These are phyloP conservation scores for Naegleria gruberi DNA, from an alignment of 208 protist species.

Conservation along the genomic window DNA sequence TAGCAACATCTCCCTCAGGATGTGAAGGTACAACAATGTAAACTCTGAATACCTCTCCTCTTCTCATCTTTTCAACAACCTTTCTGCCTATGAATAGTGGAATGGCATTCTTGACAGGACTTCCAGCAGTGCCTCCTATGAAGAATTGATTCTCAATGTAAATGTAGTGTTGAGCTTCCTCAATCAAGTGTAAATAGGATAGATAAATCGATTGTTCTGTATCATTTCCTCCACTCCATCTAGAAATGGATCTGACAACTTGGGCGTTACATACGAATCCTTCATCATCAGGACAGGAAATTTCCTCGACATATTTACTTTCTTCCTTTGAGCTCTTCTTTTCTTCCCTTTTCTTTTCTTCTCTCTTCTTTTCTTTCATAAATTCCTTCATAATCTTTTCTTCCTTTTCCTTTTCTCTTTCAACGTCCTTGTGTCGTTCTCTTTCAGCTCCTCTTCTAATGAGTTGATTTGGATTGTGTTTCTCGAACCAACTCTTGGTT, in stretches of 20 bases:
- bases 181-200: constrained; percentile 28
- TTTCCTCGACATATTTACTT: too few relatives aligned
- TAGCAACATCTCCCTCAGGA: constrained; percentile 31
- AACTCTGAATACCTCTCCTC: constrained; percentile 25
- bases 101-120: not conserved
- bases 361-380: too few relatives aligned
- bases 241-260: not conserved
- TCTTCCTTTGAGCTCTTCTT: too few relatives aligned
- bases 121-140: not conserved
- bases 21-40: constrained; percentile 31
- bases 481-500: too few relatives aligned
- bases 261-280: not conserved
- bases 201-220: constrained; percentile 26
- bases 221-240: not conserved
- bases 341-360: too few relatives aligned
- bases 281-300: not conserved
- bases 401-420: too few relatives aligned
- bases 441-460: too few relatives aligned
- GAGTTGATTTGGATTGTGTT: too few relatives aligned
- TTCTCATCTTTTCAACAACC: constrained; percentile 17
- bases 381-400: too few relatives aligned
- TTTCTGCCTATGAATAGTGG: not conserved
- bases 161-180: constrained; percentile 21
- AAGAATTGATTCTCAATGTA: constrained; percentile 34
- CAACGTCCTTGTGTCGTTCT: too few relatives aligned